Base-by-base conservation (phyloP, 441 rosid species). In the Corymbia calophylla region DNA sequence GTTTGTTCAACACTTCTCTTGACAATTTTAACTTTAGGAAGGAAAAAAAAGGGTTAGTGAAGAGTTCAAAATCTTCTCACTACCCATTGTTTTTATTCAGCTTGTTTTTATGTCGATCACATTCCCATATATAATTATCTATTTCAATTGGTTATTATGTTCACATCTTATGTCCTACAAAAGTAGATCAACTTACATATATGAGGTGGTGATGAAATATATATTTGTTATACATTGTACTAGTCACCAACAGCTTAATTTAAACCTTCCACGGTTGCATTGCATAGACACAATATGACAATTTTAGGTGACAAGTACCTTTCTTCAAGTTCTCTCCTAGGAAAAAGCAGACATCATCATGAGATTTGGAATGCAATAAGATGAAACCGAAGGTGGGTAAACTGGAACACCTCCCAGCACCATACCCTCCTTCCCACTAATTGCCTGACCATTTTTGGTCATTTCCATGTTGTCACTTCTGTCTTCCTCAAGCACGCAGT, bases 351-450 rank as follows among this genome's bases (percentile, higher is more conserved):
- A 44, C 53, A 44, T 77, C 89, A 91, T 92, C 66, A 88, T 91
- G 86, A 66, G 87, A 89, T 92, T 92, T 93, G 93, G 94, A 93
- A 96, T 94, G 95, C 93, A 1, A 23, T 64, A 94, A 92, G 95
- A 93, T 84, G 91, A 93, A 92, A 93, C 93, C 90, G 89, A 92
- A 94, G 91, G 92, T 93, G 95, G 95, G 92, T 93, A 88, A 86
- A 91, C 62, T 86, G 87, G 89, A 90, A 91, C 87, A 35, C 12
- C 25, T 85, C 39, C 19, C 7, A 6, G 3, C 84, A 39, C 51
- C 5, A 39, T 23, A 44, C 48, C 84, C 51, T 77, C 84, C 51
- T 77, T 6, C 84, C 84, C 84, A 77, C 84, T 44, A 16, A 77
- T 77, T 23, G 51, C 29, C 51, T 77, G 84, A 39, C 18, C 51